These are phyloP conservation scores for Rosa rugosa DNA, from an alignment of 306 rosid genomes.

Conservation along the genomic window DNA sequence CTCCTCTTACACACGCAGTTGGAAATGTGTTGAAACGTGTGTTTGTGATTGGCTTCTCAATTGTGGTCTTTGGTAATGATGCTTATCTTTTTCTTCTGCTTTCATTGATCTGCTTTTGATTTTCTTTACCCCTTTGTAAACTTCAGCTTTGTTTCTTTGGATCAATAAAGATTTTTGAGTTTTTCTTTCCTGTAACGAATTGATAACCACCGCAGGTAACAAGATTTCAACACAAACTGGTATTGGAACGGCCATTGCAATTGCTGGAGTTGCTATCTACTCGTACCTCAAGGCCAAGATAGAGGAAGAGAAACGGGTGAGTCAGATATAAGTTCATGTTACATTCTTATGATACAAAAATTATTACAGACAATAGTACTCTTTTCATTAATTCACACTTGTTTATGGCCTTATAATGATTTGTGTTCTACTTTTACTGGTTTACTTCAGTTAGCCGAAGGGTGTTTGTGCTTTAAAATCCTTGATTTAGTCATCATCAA, in stretches of 20 bases:
- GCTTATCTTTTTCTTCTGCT: slow-evolving; percentile 5
- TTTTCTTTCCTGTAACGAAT: neutral
- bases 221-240: slow-evolving; percentile 96
- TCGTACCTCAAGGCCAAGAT: slow-evolving; percentile 80
- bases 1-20: slow-evolving; percentile 97
- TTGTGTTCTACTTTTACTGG: neutral
- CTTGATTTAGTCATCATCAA: neutral
- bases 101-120: neutral
- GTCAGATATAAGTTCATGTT: slow-evolving; percentile 24
- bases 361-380: neutral
- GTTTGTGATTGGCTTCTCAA: slow-evolving; percentile 92
- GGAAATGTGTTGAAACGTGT: slow-evolving; percentile 97
- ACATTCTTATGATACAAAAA: neutral
- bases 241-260: slow-evolving; percentile 82
- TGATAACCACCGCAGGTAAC: slow-evolving; percentile 57
- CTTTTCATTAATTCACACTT: neutral
- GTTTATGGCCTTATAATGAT: neutral
- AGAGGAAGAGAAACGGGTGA: slow-evolving; percentile 96
- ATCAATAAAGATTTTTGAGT: neutral
- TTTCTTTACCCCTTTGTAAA: neutral
- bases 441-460: neutral
- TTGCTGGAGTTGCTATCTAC: slow-evolving; percentile 88
- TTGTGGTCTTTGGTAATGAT: slow-evolving; percentile 64
- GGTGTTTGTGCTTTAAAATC: neutral
- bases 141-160: slow-evolving; percentile 4